These are phyloP conservation scores for Kalmusia sp. DNA, from an alignment of 2,329 filamentous ascomycete genomes.

Conservation along the genomic window DNA sequence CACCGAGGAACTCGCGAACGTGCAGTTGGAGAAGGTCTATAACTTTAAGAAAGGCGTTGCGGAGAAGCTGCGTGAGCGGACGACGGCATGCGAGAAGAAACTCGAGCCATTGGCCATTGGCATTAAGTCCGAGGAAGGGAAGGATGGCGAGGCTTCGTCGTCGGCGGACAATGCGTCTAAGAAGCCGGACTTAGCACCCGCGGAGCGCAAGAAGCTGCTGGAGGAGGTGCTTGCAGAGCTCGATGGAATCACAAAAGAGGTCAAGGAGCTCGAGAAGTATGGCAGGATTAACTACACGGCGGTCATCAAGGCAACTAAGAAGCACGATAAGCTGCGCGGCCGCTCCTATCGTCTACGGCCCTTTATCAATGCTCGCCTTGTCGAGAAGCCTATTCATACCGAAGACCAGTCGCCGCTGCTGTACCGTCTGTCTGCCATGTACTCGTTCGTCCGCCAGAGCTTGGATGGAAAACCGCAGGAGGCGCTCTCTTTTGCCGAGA, in stretches of 20 bases:
- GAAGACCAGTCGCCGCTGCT: constrained; percentile 91
- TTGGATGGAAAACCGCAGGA: constrained; percentile 66
- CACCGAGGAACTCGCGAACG: constrained; percentile 93
- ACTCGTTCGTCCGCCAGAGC: constrained; percentile 89
- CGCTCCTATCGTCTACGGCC: constrained; percentile 86
- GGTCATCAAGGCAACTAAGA: constrained; percentile 98
- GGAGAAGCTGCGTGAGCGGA: constrained; percentile 80
- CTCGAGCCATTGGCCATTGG: constrained; percentile 64
- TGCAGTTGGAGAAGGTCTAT: constrained; percentile 94
- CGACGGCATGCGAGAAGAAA: constrained; percentile 71
- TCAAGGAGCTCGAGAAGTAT: constrained; percentile 93
- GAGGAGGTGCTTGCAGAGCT: constrained; percentile 79
- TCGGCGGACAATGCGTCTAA: constrained; percentile 25
- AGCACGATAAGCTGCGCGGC: constrained; percentile 94
- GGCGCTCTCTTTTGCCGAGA: constrained; percentile 54
- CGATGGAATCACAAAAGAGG: constrained; percentile 86
- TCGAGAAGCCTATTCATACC: constrained; percentile 91
- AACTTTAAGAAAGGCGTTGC: constrained; percentile 85
- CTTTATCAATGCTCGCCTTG: constrained; percentile 87
- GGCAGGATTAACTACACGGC: constrained; percentile 97
- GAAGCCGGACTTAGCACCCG: constrained; percentile 41
- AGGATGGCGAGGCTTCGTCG: constrained; percentile 22
- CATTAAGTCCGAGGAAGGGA: constrained; percentile 33
- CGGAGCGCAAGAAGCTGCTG: constrained; percentile 61
- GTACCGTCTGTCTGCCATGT: constrained; percentile 90